phyloP scores from a whole-genome alignment of 768 basidiomycete genomes.

The Brasilioporus rufonigricans region DNA sequence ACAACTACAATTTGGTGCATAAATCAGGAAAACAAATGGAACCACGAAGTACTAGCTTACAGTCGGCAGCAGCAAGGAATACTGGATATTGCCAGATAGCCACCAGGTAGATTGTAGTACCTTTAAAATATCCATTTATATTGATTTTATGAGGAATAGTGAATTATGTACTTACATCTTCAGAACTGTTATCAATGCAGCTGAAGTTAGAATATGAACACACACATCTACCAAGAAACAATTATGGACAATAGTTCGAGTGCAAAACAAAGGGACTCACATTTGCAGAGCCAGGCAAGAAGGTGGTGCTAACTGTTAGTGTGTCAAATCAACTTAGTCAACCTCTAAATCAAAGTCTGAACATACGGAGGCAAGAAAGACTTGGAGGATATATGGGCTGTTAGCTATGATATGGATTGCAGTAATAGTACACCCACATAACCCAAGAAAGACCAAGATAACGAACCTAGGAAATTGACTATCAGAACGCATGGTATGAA shows the following conservation, averaged over 20 bases:
- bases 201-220: not conserved
- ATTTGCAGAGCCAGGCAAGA: not conserved
- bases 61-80: conserved; percentile 10
- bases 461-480: not conserved
- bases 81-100: conserved; percentile 2
- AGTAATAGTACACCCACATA: not conserved
- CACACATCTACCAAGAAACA: not conserved
- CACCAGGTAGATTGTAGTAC: not conserved
- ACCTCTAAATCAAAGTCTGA: too few relatives aligned
- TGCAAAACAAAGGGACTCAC: not conserved
- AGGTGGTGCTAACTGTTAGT: not conserved
- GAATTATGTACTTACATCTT: conserved; percentile 8
- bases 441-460: not conserved
- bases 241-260: not conserved
- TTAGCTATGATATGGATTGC: not conserved
- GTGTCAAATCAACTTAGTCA: not conserved
- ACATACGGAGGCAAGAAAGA: not conserved
- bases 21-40: too few relatives aligned
- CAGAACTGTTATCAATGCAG: not conserved
- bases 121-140: not conserved
- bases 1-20: too few relatives aligned
- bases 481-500: not conserved
- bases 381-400: not conserved
- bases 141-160: too few relatives aligned
- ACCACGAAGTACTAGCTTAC: too few relatives aligned